Conservation (phyloP, 805 yeast species). For the Yamadazyma laniorum region DNA sequence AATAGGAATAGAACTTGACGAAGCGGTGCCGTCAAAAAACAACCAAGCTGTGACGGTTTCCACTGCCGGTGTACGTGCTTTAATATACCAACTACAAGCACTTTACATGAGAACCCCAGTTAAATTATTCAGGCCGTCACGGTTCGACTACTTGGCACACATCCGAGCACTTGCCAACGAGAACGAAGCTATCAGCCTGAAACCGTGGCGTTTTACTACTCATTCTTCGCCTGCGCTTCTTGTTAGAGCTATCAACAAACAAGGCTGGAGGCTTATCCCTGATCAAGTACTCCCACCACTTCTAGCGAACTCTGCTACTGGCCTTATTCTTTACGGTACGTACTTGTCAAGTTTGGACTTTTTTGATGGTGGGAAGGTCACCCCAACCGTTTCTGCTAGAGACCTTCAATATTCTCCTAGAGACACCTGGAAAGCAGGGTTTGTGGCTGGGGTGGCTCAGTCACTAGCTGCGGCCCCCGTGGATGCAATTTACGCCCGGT, state of each 20-base stretch:
- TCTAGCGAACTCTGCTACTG: conserved; percentile 85
- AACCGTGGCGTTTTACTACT: conserved; percentile 57
- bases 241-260: conserved; percentile 63
- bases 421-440: conserved; percentile 78
- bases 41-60: conserved; percentile 66
- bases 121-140: conserved; percentile 83
- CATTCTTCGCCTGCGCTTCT: conserved; percentile 80
- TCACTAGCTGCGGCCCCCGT: conserved; percentile 92
- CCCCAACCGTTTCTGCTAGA: conserved; percentile 5
- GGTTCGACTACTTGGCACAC: conserved; percentile 81
- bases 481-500: conserved; percentile 85
- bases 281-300: conserved; percentile 85
- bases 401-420: conserved; percentile 25
- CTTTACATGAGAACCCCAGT: conserved; percentile 79
- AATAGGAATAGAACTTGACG: too few species aligned
- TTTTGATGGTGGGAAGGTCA: conserved; percentile 17
- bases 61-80: conserved; percentile 83
- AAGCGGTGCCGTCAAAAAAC: conserved; percentile 14
- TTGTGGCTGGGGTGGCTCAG: conserved; percentile 81
- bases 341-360: conserved; percentile 57
- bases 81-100: conserved; percentile 74
- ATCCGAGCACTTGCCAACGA: conserved; percentile 52
- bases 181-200: conserved; percentile 41
- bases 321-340: conserved; percentile 79
- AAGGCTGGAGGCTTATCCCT: conserved; percentile 87